phyloP scores from a whole-genome alignment of 2,329 filamentous ascomycete genomes.

The Colletotrichum sp. region DNA sequence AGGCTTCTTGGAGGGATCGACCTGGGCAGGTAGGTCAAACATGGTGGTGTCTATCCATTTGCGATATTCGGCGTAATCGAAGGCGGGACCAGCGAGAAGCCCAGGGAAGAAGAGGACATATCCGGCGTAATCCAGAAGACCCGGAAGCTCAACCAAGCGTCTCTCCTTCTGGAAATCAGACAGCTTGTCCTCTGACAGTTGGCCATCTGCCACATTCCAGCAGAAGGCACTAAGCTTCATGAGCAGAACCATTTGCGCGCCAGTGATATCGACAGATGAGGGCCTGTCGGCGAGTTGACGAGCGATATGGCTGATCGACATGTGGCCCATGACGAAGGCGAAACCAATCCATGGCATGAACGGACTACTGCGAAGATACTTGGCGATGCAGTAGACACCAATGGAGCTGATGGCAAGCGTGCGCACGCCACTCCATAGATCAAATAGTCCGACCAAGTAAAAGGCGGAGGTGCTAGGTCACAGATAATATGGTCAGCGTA shows the following conservation, averaged over 20 bases:
- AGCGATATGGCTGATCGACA: constrained; percentile 87
- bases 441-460: constrained; percentile 92
- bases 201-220: constrained; percentile 97
- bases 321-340: constrained; percentile 91
- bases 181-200: constrained; percentile 78
- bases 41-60: constrained; percentile 93
- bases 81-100: constrained; percentile 87
- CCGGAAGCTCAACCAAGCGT: constrained; percentile 76
- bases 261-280: constrained; percentile 82
- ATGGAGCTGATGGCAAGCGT: constrained; percentile 82
- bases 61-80: constrained; percentile 92
- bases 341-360: constrained; percentile 99
- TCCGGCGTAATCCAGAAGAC: constrained; percentile 80
- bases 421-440: constrained; percentile 83
- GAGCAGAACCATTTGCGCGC: constrained; percentile 95
- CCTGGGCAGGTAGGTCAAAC: constrained; percentile 83
- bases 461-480: constrained; percentile 75
- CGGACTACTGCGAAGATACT: constrained; percentile 77
- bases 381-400: constrained; percentile 83
- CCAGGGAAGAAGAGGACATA: constrained; percentile 97
- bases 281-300: constrained; percentile 76
- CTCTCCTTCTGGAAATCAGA: constrained; percentile 86
- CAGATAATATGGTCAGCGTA: neutral
- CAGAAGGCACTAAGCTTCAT: constrained; percentile 98
- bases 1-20: constrained; percentile 86